phyloP scores from a whole-genome alignment of 148 eudicot species.

The Silene uniflora region DNA sequence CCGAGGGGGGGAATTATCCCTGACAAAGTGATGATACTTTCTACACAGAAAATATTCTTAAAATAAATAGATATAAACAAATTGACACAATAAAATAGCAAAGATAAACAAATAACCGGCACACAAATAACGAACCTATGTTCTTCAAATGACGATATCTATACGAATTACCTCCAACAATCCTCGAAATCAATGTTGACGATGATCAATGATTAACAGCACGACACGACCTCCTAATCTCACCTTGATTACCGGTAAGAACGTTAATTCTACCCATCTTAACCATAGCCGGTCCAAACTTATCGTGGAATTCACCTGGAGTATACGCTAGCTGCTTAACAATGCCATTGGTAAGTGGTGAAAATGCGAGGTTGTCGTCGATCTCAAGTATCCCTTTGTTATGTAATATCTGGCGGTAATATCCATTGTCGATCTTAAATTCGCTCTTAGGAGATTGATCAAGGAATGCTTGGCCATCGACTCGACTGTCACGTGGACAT shows the following conservation, averaged over 20 bases:
- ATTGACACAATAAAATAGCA: too few species aligned
- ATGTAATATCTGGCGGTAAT: constrained; percentile 30
- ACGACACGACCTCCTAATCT: constrained; percentile 46
- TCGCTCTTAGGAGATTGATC: constrained; percentile 37
- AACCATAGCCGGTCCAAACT: constrained; percentile 49
- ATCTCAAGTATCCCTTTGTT: constrained; percentile 37
- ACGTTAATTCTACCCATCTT: constrained; percentile 45
- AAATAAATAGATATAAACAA: too few species aligned
- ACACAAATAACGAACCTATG: background rate
- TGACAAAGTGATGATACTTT: too few species aligned
- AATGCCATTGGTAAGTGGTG: constrained; percentile 27
- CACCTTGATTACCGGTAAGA: constrained; percentile 41
- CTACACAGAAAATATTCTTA: background rate
- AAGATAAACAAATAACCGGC: background rate
- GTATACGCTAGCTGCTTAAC: constrained; percentile 30
- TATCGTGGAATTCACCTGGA: constrained; percentile 23
- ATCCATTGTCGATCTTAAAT: constrained; percentile 43
- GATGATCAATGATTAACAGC: background rate
- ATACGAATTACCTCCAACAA: background rate
- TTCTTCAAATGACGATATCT: background rate
- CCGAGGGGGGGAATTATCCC: too few species aligned
- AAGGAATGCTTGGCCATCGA: constrained; percentile 23
- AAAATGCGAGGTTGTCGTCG: constrained; percentile 46
- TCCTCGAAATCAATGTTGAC: background rate
- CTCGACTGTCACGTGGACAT: constrained; percentile 33